A percentile compares a stretch with the other conserved stretches of the same genome.
These are phyloP conservation scores for Polyplosphaeria fusca DNA, from an alignment of 495 filamentous ascomycete genomes.

Conservation along the genomic window DNA sequence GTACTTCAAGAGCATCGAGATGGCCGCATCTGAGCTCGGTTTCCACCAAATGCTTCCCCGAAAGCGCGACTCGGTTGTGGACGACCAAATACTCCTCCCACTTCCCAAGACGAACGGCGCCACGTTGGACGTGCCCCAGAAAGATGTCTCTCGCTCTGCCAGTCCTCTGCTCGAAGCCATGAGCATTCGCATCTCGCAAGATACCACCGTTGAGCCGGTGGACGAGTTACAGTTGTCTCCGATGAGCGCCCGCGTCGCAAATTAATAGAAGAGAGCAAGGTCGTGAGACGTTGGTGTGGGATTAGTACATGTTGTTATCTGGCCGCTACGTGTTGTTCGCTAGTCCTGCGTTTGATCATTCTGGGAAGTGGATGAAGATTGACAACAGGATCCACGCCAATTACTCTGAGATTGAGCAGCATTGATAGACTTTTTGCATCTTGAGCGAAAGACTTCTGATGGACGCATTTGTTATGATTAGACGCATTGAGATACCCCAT, in stretches of 20 bases:
- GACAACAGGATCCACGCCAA: too few species aligned
- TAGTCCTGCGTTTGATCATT: too few species aligned
- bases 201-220: constrained; percentile 1
- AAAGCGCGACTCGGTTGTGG: constrained; percentile 40
- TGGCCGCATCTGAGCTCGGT: constrained; percentile 54
- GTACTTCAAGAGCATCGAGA: constrained; percentile 70
- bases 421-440: too few species aligned
- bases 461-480: too few species aligned
- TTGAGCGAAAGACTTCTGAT: too few species aligned
- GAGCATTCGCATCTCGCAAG: constrained; percentile 21
- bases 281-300: too few species aligned
- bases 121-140: constrained; percentile 16
- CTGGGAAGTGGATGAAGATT: too few species aligned
- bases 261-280: too few species aligned
- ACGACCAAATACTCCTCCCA: constrained; percentile 20
- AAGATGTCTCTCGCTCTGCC: constrained; percentile 22
- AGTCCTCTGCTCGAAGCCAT: constrained; percentile 25
- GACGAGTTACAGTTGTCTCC: constrained; percentile 9
- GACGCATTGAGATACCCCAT: too few species aligned
- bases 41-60: constrained; percentile 59
- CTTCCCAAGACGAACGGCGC: constrained; percentile 1
- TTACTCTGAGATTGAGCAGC: too few species aligned
- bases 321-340: too few species aligned
- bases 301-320: too few species aligned
- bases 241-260: constrained; percentile 19